These are phyloP conservation scores for Stenocarpella maydis DNA, from an alignment of 2,329 filamentous ascomycete species.

Conservation along the genomic window DNA sequence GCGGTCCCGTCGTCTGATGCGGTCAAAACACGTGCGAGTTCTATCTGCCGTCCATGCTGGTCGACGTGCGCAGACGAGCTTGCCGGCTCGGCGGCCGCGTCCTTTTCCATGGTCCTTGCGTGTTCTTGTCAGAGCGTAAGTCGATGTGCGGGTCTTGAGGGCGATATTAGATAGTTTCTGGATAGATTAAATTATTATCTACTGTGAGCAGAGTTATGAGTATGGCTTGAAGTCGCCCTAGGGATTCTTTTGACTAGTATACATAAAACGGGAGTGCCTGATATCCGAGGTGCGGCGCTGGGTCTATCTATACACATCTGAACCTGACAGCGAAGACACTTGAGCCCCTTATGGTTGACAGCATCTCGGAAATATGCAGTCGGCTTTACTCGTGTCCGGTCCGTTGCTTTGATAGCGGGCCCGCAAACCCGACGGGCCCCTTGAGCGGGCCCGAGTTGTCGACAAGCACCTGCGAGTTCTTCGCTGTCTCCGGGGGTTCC, in stretches of 20 bases:
- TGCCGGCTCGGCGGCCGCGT: neutral
- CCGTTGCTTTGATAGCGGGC: neutral
- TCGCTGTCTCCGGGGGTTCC: constrained; percentile 14
- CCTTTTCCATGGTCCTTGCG: constrained; percentile 5
- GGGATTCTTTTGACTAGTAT: neutral
- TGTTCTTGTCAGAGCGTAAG: neutral
- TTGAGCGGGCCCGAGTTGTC: neutral
- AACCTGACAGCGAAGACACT: constrained; percentile 7
- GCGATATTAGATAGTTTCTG: neutral
- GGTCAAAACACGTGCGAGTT: neutral
- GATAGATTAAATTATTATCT: constrained; percentile 5
- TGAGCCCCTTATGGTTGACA: constrained; percentile 19
- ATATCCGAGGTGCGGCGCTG: neutral
- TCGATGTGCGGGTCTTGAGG: neutral
- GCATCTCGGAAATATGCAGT: neutral
- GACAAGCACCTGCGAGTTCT: neutral
- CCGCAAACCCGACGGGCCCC: constrained; percentile 8
- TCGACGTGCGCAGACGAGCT: neutral
- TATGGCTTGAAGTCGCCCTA: neutral
- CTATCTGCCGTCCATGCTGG: constrained; percentile 7
- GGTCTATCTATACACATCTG: constrained; percentile 23
- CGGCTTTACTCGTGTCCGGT: constrained; percentile 7
- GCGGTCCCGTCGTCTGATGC: constrained; percentile 5
- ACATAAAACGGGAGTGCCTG: neutral
- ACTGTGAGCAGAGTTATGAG: neutral